Evolutionary conservation across 1,284 basidiomycete genomes (phyloP), one percentile per base, ranked within the genome.

Genomic region (Tilletia caries): DNA sequence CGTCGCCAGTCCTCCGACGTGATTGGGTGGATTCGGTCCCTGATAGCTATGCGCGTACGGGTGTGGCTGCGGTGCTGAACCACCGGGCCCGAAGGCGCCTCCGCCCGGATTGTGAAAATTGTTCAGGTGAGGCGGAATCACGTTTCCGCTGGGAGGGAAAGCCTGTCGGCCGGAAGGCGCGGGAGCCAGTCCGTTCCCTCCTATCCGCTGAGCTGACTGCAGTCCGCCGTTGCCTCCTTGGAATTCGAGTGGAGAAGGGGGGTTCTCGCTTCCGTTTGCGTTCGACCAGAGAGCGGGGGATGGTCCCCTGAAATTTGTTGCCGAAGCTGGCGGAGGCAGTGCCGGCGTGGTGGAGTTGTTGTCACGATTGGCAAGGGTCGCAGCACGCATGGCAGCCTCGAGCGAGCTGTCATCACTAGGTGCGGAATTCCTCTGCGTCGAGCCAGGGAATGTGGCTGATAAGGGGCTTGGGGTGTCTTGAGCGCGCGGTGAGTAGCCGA

Each of bases 1-100:
- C 32, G 43, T 46, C 44, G 43, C 65, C n/a, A 33, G 43, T 12
- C 65, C 65, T 12, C 43, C 65, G 44, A 48, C 46, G 32, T 48
- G 65, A 32, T 66, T 66, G 23, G 65, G 65, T 13, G 65, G 65
- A n/a, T 44, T 44, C 29, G 58, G 58, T 3, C 58, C 58, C 29
- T 44, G 43, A n/a, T 50, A 27, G 27, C 12, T 48, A 25, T 44
- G 46, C 15, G 43, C 43, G 29, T 66, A 48, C 25, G 46, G 50
- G 50, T 66, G 65, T 12, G 43, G 44, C 20, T 50, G 65, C 20
- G 65, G 43, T 29, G 43, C 62, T 3, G 62, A 33, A 2, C 58
- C 52, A 29, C 52, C 58, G 1, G 27, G 27, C 13, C 58, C 58
- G 32, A 62, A 62, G 58, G 58, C 10, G 10, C 58, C 58, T 25